phyloP scores from a whole-genome alignment of 148 eudicot genomes.

The Rhododendron molle region DNA sequence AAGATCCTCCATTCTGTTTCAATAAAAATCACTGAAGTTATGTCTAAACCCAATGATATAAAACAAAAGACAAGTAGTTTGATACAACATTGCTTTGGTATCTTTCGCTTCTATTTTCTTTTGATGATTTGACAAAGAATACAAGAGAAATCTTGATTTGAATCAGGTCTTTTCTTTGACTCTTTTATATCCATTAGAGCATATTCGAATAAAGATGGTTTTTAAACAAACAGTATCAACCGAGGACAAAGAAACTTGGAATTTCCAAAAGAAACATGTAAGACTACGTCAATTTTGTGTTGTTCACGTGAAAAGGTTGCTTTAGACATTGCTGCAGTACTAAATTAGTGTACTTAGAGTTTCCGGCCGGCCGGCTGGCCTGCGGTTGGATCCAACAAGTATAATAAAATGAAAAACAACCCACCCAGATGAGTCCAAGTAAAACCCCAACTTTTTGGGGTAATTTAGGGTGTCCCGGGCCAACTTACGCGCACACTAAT shows the following conservation, averaged over 20 bases:
- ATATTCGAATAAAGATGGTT: not conserved
- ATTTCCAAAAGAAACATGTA: not conserved
- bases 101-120: not conserved
- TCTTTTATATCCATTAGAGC: not conserved
- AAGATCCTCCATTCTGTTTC: conserved; percentile 35
- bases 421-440: not conserved
- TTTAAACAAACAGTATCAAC: not conserved
- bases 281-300: not conserved
- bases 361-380: not conserved
- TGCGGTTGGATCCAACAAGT: not conserved
- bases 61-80: not conserved
- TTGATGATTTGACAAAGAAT: too few species aligned
- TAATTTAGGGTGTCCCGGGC: not conserved
- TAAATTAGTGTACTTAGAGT: not conserved
- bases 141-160: too few species aligned
- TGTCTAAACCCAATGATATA: not conserved
- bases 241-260: not conserved
- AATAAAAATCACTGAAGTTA: not conserved
- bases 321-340: not conserved
- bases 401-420: not conserved
- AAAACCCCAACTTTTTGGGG: not conserved
- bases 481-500: not conserved
- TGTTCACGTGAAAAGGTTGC: not conserved
- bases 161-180: not conserved
- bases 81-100: not conserved